Conservation (phyloP, 306 rosid genomes). For the Quillaja saponaria region DNA sequence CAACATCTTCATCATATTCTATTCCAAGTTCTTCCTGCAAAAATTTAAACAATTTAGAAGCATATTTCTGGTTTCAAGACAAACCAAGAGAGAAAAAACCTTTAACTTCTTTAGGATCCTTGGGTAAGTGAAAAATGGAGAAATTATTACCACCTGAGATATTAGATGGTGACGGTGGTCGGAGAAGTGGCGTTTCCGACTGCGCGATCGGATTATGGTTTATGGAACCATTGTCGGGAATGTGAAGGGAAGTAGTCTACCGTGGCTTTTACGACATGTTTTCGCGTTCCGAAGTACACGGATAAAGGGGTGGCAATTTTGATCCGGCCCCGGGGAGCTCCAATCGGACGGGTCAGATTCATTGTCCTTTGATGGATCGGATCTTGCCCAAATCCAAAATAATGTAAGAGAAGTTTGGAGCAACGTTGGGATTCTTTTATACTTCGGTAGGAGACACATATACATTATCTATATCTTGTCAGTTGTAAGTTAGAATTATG, state of each 20-base stretch:
- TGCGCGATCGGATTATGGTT: slow-evolving; percentile 65
- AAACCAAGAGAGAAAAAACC: slow-evolving; percentile 26
- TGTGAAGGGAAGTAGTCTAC: slow-evolving; percentile 33
- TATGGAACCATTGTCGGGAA: slow-evolving; percentile 75
- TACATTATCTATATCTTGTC: no score
- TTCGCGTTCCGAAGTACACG: no score
- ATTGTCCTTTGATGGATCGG: no score
- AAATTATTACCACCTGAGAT: not conserved
- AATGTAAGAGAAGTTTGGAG: no score
- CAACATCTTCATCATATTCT: slow-evolving; percentile 77
- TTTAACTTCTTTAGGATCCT: slow-evolving; percentile 86
- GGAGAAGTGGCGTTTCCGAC: slow-evolving; percentile 48
- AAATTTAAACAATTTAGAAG: slow-evolving; percentile 2
- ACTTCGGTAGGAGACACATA: no score
- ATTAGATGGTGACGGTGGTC: not conserved
- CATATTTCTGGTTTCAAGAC: slow-evolving; percentile 1
- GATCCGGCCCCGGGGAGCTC: no score
- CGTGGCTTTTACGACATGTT: no score
- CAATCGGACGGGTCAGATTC: no score
- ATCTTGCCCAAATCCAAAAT: no score
- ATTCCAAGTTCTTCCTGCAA: slow-evolving; percentile 89
- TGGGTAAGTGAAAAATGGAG: slow-evolving; percentile 50
- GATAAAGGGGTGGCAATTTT: no score
- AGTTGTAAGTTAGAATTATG: no score
- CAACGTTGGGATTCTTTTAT: no score